Evolutionary conservation across 192 early-diverging fungal species (phyloP).

Genomic region (Entrophospora sp.): DNA sequence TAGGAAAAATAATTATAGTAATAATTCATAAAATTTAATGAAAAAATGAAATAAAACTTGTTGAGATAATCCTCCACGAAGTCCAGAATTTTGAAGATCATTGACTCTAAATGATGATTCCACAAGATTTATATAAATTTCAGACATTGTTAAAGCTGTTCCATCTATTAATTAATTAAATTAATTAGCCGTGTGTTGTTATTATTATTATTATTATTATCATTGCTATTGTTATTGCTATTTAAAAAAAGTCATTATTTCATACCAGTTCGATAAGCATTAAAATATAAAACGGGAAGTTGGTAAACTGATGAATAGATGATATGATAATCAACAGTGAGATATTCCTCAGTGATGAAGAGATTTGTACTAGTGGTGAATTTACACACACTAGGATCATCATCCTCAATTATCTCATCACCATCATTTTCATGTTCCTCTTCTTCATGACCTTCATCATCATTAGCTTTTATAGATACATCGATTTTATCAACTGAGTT

Average conservation of each 20-base stretch:
- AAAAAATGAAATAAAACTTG: constrained; percentile 26
- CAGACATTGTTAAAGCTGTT: constrained; percentile 26
- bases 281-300: constrained; percentile 54
- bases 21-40: too few relatives aligned
- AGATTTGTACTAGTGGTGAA: not conserved
- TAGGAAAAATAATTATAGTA: too few relatives aligned
- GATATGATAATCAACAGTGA: constrained; percentile 46
- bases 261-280: constrained; percentile 39
- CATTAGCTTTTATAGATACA: too few relatives aligned
- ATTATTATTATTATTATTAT: too few relatives aligned
- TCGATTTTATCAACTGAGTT: too few relatives aligned
- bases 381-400: not conserved
- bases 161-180: constrained; percentile 33
- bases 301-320: constrained; percentile 50
- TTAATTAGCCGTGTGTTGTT: too few relatives aligned
- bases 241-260: not conserved
- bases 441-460: too few relatives aligned
- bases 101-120: constrained; percentile 23
- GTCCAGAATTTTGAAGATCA: constrained; percentile 23
- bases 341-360: constrained; percentile 10
- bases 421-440: too few relatives aligned
- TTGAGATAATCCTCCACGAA: constrained; percentile 34
- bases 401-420: not conserved
- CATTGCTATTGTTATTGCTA: too few relatives aligned
- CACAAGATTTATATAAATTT: constrained; percentile 35